phyloP scores from a whole-genome alignment of 1,139 yeast genomes.

The Magnusiomyces tetraspermus region DNA sequence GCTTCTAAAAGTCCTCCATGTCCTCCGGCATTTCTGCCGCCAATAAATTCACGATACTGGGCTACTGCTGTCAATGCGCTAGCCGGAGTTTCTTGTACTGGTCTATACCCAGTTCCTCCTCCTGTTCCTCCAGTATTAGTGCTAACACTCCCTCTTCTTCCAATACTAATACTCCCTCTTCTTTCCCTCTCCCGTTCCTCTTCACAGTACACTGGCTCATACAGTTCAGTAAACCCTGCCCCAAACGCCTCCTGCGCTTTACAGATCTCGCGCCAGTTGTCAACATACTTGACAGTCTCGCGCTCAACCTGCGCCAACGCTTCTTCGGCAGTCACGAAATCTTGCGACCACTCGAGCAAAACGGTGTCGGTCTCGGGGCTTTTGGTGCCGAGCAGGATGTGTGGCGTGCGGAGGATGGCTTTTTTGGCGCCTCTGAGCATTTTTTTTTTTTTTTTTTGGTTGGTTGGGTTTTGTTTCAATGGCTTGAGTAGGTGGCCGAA shows the following conservation, averaged over 20 bases:
- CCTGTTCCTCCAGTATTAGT: no score
- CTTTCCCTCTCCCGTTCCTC: no score
- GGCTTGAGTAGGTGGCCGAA: neutral
- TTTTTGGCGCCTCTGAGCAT: constrained; percentile 33
- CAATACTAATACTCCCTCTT: no score
- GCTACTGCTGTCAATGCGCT: constrained; percentile 30
- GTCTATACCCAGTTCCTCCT: constrained; percentile 23
- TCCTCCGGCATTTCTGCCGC: no score
- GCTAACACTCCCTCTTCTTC: no score
- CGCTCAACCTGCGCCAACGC: constrained; percentile 38
- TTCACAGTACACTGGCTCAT: constrained; percentile 31
- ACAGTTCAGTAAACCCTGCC: constrained; percentile 32
- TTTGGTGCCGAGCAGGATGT: constrained; percentile 30
- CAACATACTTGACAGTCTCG: constrained; percentile 33
- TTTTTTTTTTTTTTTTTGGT: neutral
- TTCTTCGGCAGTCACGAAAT: constrained; percentile 37
- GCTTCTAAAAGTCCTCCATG: constrained; percentile 20
- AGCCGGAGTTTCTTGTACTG: constrained; percentile 36
- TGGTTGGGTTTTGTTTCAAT: neutral
- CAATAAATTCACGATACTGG: constrained; percentile 18
- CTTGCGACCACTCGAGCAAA: constrained; percentile 43
- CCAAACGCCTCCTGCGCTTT: constrained; percentile 26
- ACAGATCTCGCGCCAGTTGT: constrained; percentile 37
- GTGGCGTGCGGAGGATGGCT: constrained; percentile 34
- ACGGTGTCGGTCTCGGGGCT: no score